Evolutionary conservation across 805 yeast genomes (phyloP).

Genomic region (Candida pseudofarinosa): DNA sequence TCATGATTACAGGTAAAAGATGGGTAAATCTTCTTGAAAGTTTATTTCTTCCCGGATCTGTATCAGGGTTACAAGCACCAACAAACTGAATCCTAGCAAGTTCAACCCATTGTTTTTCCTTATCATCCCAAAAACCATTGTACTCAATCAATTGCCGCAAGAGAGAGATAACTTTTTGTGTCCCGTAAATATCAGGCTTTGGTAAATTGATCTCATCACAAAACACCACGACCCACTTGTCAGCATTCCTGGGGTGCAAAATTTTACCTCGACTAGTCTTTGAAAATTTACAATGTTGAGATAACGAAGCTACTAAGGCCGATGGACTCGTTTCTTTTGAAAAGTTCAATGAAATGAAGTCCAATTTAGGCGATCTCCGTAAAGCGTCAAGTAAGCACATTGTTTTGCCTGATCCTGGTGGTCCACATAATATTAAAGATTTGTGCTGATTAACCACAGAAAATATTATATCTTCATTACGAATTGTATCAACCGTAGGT

Average conservation of each 20-base stretch:
- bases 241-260: constrained; percentile 56
- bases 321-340: constrained; percentile 74
- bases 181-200: constrained; percentile 61
- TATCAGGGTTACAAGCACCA: constrained; percentile 94
- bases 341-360: constrained; percentile 69
- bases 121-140: constrained; percentile 71
- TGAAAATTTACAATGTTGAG: constrained; percentile 66
- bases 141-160: constrained; percentile 71
- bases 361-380: constrained; percentile 51
- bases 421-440: constrained; percentile 81
- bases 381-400: constrained; percentile 78
- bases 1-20: constrained; percentile 61
- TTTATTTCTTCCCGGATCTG: constrained; percentile 67
- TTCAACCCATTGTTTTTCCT: constrained; percentile 61
- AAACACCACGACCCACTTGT: constrained; percentile 74
- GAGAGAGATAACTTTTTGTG: constrained; percentile 67
- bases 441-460: constrained; percentile 51
- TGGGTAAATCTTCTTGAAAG: constrained; percentile 62
- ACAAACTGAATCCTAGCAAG: constrained; percentile 69
- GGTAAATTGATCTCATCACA: constrained; percentile 93
- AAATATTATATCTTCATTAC: constrained; percentile 60
- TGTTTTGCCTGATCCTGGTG: constrained; percentile 96
- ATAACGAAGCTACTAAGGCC: constrained; percentile 58
- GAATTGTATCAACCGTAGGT: constrained; percentile 73
- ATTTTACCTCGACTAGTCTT: constrained; percentile 47